Conservation (phyloP, 2,329 filamentous ascomycete species). For the Lecanoromycetidae sp. region DNA sequence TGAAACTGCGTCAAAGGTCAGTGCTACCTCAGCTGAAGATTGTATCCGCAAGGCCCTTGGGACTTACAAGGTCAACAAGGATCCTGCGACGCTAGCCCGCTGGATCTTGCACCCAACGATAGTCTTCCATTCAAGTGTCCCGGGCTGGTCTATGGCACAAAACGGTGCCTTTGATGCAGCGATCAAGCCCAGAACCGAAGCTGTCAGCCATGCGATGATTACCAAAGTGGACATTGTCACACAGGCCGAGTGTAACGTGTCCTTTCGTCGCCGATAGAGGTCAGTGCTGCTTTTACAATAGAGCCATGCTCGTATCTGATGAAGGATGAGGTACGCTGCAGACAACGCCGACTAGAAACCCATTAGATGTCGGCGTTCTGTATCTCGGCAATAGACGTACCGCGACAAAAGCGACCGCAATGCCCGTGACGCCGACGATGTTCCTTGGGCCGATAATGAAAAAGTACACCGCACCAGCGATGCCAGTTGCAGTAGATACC, state of each 20-base stretch:
- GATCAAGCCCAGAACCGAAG: conserved; percentile 2
- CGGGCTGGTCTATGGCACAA: background rate
- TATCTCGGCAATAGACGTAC: background rate
- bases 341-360: background rate
- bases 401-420: background rate
- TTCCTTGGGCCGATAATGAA: conserved; percentile 1
- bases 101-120: conserved; percentile 8
- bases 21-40: background rate
- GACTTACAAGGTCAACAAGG: conserved; percentile 6
- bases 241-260: background rate
- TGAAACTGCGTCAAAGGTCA: background rate
- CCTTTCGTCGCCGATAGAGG: background rate
- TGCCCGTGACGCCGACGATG: background rate
- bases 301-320: conserved; percentile 4
- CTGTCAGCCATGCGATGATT: conserved; percentile 7
- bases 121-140: background rate
- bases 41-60: too few relatives aligned
- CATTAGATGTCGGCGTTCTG: background rate
- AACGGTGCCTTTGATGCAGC: conserved; percentile 8
- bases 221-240: background rate
- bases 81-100: conserved; percentile 7
- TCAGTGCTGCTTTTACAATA: background rate
- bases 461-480: conserved; percentile 4
- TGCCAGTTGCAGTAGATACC: background rate
- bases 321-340: background rate